Base-by-base conservation (phyloP, 306 rosid species). In the Bauhinia variegata region DNA sequence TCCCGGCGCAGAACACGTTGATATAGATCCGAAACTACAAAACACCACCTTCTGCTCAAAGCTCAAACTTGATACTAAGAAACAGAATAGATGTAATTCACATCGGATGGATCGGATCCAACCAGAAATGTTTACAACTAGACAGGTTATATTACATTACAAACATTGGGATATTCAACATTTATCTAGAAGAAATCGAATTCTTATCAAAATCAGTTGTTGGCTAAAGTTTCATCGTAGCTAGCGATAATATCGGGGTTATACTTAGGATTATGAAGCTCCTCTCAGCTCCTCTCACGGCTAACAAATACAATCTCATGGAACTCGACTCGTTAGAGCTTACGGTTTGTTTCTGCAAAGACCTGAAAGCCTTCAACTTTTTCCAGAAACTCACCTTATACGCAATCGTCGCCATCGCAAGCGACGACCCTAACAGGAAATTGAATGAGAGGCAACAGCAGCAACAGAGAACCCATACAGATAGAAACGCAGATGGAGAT, bases 331-430 rank as follows among this genome's bases (percentile, higher is more conserved):
- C 41, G 6, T 8, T 86, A 6, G 84, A 82, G 46, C 64, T 89
- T 13, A 84, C 71, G 71, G 43, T 89, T 1, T 55, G 81, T 32
- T 86, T 75, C 32, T 83, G 89, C 77, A 68, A 70, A 55, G 63
- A 76, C 9, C 37, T 84, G 0, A 66, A 8, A 42, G 65, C 78
- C 2, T 84, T 84, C 86, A 84, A 84, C 54, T 86, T 89, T 63
- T 89, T 89, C 42, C 89, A 86, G 80, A 89, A 86, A 65, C 89
- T 89, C 56, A 76, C 85, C 0, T 17, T 76, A 12, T 86, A 82
- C 67, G 78, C 80, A 0, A 43, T 63, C 37, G 81, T 70, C 51
- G 76, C 72, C 57, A 42, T 89, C 36, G 73, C 43, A 6, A 75
- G 69, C 69, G 52, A 72, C 6, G 73, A 86, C 19, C 60, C 82